A percentile compares a stretch with the other conserved stretches of the same genome.
These are phyloP conservation scores for Apiospora malaysiana DNA, from an alignment of 2,329 filamentous ascomycete species.

Conservation along the genomic window DNA sequence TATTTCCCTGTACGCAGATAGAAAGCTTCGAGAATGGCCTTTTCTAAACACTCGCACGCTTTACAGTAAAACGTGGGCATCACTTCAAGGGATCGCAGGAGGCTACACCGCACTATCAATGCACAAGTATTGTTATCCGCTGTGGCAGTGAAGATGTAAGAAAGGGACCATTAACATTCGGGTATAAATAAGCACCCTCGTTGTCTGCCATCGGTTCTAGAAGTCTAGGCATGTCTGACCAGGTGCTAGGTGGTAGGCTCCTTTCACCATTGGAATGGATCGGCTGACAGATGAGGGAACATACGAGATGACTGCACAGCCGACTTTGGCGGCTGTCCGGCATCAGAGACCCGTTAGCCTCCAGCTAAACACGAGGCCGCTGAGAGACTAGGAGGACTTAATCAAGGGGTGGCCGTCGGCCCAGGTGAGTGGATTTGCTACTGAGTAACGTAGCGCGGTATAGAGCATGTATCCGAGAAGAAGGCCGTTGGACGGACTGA, in stretches of 20 bases:
- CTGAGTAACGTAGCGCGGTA: not conserved
- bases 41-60: no score
- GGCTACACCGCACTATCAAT: not conserved
- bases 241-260: not conserved
- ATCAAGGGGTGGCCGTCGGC: not conserved
- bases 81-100: no score
- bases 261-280: not conserved
- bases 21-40: no score
- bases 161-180: not conserved
- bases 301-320: not conserved
- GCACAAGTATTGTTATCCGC: not conserved
- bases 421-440: not conserved
- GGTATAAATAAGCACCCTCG: not conserved
- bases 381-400: not conserved
- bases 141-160: not conserved
- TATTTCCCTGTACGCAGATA: no score
- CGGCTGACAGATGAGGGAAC: not conserved
- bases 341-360: conserved; percentile 3
- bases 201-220: not conserved
- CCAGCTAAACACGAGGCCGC: not conserved
- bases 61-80: no score
- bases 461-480: not conserved
- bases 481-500: not conserved
- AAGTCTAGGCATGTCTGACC: not conserved
- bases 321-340: not conserved